Conservation (phyloP, 768 basidiomycete species). For the Mycena sanguinolenta region DNA sequence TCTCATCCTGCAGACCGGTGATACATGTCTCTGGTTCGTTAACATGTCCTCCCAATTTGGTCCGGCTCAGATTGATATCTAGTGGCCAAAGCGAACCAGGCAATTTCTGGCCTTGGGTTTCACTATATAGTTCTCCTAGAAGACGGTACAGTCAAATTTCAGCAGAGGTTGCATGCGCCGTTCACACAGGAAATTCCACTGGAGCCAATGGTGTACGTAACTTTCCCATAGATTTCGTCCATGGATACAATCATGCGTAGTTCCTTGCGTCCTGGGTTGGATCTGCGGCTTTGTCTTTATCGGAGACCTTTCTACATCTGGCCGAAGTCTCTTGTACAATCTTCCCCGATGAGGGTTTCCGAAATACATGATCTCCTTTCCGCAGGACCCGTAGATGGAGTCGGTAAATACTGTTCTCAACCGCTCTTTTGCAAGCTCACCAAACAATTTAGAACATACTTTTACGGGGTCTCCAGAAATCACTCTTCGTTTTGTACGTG, state of each 20-base stretch:
- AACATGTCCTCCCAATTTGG: not conserved
- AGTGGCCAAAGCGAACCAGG: constrained; percentile 24
- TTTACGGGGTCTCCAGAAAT: constrained; percentile 16
- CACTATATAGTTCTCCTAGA: constrained; percentile 19
- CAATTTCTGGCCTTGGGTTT: constrained; percentile 14
- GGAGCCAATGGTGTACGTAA: constrained; percentile 10
- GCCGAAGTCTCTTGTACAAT: constrained; percentile 30
- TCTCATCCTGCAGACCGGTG: not conserved
- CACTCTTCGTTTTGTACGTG: constrained; percentile 18
- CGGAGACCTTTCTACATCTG: constrained; percentile 31
- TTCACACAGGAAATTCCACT: constrained; percentile 22
- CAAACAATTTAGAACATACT: not conserved
- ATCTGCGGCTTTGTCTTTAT: constrained; percentile 15
- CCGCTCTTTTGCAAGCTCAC: not conserved
- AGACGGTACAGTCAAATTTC: constrained; percentile 10
- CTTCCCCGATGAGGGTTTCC: constrained; percentile 3
- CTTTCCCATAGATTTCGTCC: not conserved
- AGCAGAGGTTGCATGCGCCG: constrained; percentile 2
- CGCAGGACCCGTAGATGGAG: constrained; percentile 2
- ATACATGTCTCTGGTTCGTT: constrained; percentile 21
- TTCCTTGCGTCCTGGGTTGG: constrained; percentile 15
- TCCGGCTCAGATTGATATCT: not conserved
- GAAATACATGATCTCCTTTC: constrained; percentile 4
- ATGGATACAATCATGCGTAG: not conserved
- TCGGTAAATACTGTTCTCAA: constrained; percentile 9